Percentiles rank a stretch among this genome's conserved stretches.
Conservation (phyloP, 805 yeast genomes). For the Saturnispora mendoncae region DNA sequence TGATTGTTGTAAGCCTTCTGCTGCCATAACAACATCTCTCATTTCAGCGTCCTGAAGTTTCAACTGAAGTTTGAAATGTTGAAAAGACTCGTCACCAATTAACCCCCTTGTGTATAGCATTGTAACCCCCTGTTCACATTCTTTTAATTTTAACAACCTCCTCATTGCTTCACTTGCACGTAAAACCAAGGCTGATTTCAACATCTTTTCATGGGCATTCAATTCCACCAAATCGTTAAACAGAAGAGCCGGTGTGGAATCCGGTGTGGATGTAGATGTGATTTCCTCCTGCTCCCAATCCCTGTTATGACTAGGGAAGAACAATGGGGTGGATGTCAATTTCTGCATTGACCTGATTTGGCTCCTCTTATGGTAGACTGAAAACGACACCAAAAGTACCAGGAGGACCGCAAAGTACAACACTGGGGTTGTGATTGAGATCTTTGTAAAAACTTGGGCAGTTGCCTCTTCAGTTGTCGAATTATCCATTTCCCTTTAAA, state of each 20-base stretch:
- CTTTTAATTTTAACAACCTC: constrained; percentile 74
- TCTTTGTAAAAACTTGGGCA: constrained; percentile 18
- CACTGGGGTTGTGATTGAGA: constrained; percentile 64
- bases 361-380: constrained; percentile 48
- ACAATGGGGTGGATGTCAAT: constrained; percentile 11
- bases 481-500: constrained; percentile 1
- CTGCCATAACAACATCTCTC: constrained; percentile 65
- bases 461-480: constrained; percentile 8
- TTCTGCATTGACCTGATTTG: constrained; percentile 9
- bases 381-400: constrained; percentile 58
- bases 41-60: constrained; percentile 78
- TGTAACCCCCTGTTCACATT: constrained; percentile 59
- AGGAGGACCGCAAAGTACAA: constrained; percentile 64
- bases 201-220: constrained; percentile 57
- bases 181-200: constrained; percentile 41
- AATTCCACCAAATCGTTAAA: constrained; percentile 29
- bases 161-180: constrained; percentile 81
- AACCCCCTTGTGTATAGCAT: constrained; percentile 78
- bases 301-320: constrained; percentile 8
- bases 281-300: constrained; percentile 2
- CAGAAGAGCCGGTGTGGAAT: constrained; percentile 14
- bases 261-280: constrained; percentile 11
- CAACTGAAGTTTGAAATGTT: constrained; percentile 67
- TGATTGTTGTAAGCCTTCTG: constrained; percentile 62
- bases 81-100: constrained; percentile 82